These are phyloP conservation scores for Zygotorulaspora chibaensis DNA, from an alignment of 805 yeast species.

Conservation along the genomic window DNA sequence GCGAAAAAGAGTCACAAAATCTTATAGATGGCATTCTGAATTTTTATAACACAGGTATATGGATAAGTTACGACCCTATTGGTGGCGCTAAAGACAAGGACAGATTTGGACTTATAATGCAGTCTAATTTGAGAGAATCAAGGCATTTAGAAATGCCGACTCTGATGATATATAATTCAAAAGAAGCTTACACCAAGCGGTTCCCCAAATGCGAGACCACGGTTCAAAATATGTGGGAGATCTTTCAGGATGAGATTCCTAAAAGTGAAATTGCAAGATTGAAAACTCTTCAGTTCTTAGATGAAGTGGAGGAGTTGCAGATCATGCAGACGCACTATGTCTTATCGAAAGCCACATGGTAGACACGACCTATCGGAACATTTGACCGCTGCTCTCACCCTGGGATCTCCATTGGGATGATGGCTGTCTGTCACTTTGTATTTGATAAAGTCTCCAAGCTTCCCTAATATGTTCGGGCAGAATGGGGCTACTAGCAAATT, in stretches of 20 bases:
- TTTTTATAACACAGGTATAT: conserved; percentile 21
- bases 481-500: conserved; percentile 51
- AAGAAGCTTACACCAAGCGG: conserved; percentile 28
- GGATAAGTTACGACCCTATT: conserved; percentile 56
- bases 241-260: conserved; percentile 33
- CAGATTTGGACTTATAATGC: conserved; percentile 52
- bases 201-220: conserved; percentile 12
- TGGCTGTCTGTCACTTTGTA: conserved; percentile 62
- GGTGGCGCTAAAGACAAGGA: conserved; percentile 43
- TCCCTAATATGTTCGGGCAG: conserved; percentile 82
- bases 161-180: conserved; percentile 38
- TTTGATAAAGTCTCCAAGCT: conserved; percentile 75
- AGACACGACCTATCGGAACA: conserved; percentile 50
- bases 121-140: conserved; percentile 44
- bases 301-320: conserved; percentile 55
- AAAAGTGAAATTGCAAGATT: conserved; percentile 40
- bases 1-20: conserved; percentile 39
- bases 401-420: conserved; percentile 65
- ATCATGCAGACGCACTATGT: conserved; percentile 52
- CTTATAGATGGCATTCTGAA: conserved; percentile 37
- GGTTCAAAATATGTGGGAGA: conserved; percentile 35
- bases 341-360: conserved; percentile 33
- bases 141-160: conserved; percentile 45
- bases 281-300: conserved; percentile 47
- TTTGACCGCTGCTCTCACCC: conserved; percentile 64